A percentile compares a stretch with the other conserved stretches of the same genome.
phyloP scores from a whole-genome alignment of 495 filamentous ascomycete genomes.

The Daldinia childiae region DNA sequence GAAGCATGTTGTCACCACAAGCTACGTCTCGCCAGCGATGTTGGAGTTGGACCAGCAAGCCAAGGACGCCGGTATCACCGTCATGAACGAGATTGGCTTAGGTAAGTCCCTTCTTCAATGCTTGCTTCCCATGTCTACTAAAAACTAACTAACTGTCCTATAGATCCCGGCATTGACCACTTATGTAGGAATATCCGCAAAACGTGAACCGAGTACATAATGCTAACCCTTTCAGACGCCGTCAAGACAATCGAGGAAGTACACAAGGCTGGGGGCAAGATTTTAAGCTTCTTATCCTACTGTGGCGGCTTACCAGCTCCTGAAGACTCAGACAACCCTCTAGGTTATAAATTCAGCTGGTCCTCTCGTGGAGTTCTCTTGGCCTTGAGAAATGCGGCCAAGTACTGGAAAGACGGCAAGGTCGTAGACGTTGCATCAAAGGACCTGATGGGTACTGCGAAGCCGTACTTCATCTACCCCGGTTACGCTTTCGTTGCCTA shows the following conservation, averaged over 20 bases:
- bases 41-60: constrained; percentile 80
- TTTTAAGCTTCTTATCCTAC: constrained; percentile 83
- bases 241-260: constrained; percentile 88
- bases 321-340: constrained; percentile 86
- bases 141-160: background rate
- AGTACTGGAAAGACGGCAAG: constrained; percentile 82
- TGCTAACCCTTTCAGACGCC: constrained; percentile 62
- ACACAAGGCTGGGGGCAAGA: constrained; percentile 85
- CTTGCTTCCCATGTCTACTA: constrained; percentile 8
- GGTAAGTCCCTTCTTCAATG: constrained; percentile 42
- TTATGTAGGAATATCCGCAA: constrained; percentile 4
- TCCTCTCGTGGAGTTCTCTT: constrained; percentile 83
- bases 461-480: constrained; percentile 91
- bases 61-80: constrained; percentile 94
- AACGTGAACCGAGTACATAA: background rate
- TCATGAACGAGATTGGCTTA: constrained; percentile 97
- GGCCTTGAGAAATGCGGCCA: constrained; percentile 85
- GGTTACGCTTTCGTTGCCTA: constrained; percentile 92
- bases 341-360: constrained; percentile 97
- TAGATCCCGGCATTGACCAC: constrained; percentile 39
- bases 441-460: constrained; percentile 85
- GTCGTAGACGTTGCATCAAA: constrained; percentile 66
- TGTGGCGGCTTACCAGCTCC: constrained; percentile 89
- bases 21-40: constrained; percentile 93
- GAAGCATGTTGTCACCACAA: constrained; percentile 97